Base-by-base conservation (phyloP, 306 rosid genomes). In the Vigna nakashimae region DNA sequence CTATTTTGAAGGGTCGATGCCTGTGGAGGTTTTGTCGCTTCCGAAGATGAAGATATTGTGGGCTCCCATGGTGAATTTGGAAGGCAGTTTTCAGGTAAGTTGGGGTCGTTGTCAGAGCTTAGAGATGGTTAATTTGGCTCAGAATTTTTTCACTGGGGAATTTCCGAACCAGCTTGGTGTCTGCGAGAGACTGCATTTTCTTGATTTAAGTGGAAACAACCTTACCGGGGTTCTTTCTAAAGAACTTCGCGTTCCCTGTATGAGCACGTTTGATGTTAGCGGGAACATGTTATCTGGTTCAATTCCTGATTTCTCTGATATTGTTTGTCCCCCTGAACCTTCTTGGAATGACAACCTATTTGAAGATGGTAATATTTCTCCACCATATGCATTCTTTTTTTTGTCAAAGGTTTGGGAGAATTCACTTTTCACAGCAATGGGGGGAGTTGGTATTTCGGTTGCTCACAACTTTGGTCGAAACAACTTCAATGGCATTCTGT, bases 31-130 rank as follows among this genome's bases (percentile, higher is more conserved):
- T 57, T 69, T 91, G 1, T 1, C 65, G 5, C 97, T 94, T 72
- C 96, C 98, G 0, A 87, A 90, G 67, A 81, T 94, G 83, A 90
- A 81, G 80, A 78, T 94, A 43, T 82, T 94, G 73, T 94, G 98
- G 98, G 92, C 91, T 14, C 97, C 98, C 0, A 90, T 88, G 84
- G 93, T 88, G n/a, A 94, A 80, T 56, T 82, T 94, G 60, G 89
- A 92, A 77, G 94, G 88, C 34, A 50, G 46, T 49, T 84, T 94
- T 60, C 91, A 91, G 0, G 82, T 73, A 7, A 68, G 53, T 65
- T 92, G 98, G 98, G 91, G 90, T 66, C 55, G 78, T 75, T 94
- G 98, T 73, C 87, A 84, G 53, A 84, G 69, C 81, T 69, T 94
- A 70, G 90, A 94, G 87, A 89, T 92, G 93, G 71, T 94, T 65